Evolutionary conservation across 331 rosid species (phyloP), one percentile per base, ranked within the genome.

Genomic region (Phaseolus coccineus): DNA sequence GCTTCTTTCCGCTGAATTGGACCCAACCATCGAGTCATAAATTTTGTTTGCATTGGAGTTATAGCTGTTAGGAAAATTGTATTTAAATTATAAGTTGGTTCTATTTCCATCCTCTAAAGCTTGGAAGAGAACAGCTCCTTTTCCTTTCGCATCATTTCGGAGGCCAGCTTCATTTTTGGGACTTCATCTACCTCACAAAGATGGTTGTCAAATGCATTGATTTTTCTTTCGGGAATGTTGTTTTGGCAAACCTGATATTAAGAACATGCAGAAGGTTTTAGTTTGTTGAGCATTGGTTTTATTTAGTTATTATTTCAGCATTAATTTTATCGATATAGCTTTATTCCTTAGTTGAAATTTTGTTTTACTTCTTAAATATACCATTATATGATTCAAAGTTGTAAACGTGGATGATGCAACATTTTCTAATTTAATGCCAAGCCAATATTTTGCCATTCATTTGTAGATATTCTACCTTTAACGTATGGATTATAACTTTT

Each of bases 11-110:
- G 16, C 71, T 3, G 63, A 69, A 77, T 46, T 10, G 15, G 82
- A 55, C 25, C 80, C 58, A 6, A 19, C 70, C n/a, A 75, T 44
- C 35, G 83, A 68, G 19, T 55, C 77, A n/a, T 79, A 67, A 80
- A 19, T 66, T 78, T 37, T 12, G 42, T 69, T 78, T 13, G 28
- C 59, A 3, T 78, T 16, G 28, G 53, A 3, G 51, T 31, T 19
- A 9, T 62, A 44, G 56, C 55, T 31, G n/a, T 62, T 25, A 35
- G 22, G 31, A 39, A 19, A 55, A 15, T 10, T 77, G 3, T n/a
- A 10, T 52, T 22, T 78, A 35, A 33, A 64, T 64, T 40, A 4
- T 27, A 8, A 2, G 24, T 13, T 53, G 24, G 44, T 55, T 80
- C 5, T 81, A 24, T 27, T 47, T 69, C 51, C 73, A 65, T 47